Evolutionary conservation across 1,139 yeast genomes (phyloP).

Genomic region (Pichia sp.): DNA sequence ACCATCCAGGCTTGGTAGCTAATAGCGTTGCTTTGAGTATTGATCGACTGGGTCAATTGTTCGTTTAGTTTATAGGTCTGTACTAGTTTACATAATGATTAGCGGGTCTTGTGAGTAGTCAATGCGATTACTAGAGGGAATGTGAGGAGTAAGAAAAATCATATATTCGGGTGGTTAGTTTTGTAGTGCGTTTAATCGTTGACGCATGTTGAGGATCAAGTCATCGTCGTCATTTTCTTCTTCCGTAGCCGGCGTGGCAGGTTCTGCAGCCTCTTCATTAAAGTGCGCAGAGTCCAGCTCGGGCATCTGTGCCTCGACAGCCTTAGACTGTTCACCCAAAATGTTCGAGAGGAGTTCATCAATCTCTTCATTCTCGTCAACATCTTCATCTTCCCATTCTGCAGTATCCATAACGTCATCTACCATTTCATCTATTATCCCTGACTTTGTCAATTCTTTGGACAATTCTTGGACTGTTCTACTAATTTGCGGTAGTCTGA

Average conservation of each 20-base stretch:
- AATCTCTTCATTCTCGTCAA: slow-evolving; percentile 57
- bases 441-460: slow-evolving; percentile 83
- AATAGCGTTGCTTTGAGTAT: too few relatives aligned
- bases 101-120: too few relatives aligned
- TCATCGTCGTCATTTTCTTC: slow-evolving; percentile 68
- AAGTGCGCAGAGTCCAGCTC: too few relatives aligned
- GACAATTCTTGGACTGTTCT: slow-evolving; percentile 83
- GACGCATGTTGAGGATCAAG: slow-evolving; percentile 74
- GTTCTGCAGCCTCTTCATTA: too few relatives aligned
- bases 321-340: slow-evolving; percentile 27
- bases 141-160: too few relatives aligned
- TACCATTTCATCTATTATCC: slow-evolving; percentile 93
- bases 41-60: too few relatives aligned
- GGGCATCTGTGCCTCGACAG: too few relatives aligned
- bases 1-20: too few relatives aligned
- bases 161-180: slow-evolving; percentile 43
- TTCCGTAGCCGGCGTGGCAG: slow-evolving; percentile 40
- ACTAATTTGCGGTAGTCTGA: slow-evolving; percentile 72
- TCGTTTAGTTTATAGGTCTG: too few relatives aligned
- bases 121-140: too few relatives aligned
- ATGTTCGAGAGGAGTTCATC: slow-evolving; percentile 46
- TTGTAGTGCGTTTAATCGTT: slow-evolving; percentile 79
- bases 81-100: too few relatives aligned
- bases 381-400: slow-evolving; percentile 59
- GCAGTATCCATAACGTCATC: slow-evolving; percentile 80